Base-by-base conservation (phyloP, 108 stramenopile species). In the Nitzschia palea region DNA sequence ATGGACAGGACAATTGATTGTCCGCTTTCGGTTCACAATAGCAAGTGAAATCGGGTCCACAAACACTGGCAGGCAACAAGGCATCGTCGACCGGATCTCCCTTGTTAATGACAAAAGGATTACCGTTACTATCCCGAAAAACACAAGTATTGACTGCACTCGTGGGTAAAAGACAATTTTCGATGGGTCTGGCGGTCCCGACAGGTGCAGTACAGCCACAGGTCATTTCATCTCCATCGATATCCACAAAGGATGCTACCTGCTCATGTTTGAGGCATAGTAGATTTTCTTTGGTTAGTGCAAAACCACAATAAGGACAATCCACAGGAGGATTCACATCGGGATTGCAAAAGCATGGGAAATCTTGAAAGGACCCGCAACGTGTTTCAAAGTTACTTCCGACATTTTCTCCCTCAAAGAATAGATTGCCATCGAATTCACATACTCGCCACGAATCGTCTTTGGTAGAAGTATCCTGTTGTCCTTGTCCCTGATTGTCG, bases 261-360 rank as follows among this genome's bases (percentile, higher is more conserved):
- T 71, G 35, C 2, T 55, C 12, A 9, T 71, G 36, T 25, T 44
- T 53, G 27, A 60, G 60, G 25, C 70, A 71, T 6, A 71, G 2
- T 25, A 71, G 53, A 25, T 18, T 22, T n/a, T 18, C 52, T 2
- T 54, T 31, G 0, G 17, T 8, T n/a, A 50, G 5, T 8, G 36
- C 44, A 34, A 64, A 29, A 14, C 30, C 62, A 20, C 62, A 64
- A 18, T 64, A 64, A 14, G 62, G 62, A 64, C 62, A 64, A 28
- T 64, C 62, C 4, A 64, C 31, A 2, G 44, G 62, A 17, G 45
- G 44, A 50, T 64, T 37, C 4, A 28, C 10, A 27, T 64, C 31
- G 6, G 36, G 45, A 50, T 64, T 64, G 35, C 62, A 64, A 50
- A 48, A 64, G 27, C 62, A 64, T 5, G 62, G 62, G 48, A 48